Conservation (phyloP, 2,329 filamentous ascomycete species). For the Lachnellula hyalina region DNA sequence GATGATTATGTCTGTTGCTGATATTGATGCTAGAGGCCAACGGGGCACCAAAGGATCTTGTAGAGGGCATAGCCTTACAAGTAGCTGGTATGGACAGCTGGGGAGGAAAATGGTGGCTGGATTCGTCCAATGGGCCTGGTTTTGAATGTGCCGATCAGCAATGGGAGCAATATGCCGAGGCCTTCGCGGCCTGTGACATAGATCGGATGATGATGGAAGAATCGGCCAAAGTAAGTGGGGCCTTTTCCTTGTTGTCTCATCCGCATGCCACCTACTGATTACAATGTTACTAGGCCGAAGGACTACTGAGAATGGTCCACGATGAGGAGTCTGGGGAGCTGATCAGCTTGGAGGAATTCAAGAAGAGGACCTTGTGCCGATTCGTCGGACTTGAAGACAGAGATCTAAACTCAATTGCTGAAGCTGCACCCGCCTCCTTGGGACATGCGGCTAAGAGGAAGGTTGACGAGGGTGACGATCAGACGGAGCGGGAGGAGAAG, state of each 20-base stretch:
- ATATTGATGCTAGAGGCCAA: background rate
- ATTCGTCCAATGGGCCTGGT: background rate
- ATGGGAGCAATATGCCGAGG: conserved; percentile 8
- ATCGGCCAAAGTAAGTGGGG: conserved; percentile 12
- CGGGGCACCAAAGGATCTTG: background rate
- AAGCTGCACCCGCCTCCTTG: too few species aligned
- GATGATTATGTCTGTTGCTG: background rate
- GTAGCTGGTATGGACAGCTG: background rate
- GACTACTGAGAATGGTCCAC: conserved; percentile 31
- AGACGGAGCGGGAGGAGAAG: background rate
- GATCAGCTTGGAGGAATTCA: conserved; percentile 54
- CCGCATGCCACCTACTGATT: background rate
- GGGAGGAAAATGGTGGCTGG: background rate
- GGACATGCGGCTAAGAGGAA: background rate
- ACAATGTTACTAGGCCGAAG: conserved; percentile 9
- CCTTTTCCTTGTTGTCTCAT: background rate
- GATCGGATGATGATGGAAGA: conserved; percentile 16
- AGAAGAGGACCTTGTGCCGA: conserved; percentile 36
- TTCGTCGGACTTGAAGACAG: background rate
- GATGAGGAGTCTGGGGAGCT: conserved; percentile 56
- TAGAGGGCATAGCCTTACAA: background rate
- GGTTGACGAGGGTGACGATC: background rate
- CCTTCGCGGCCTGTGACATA: conserved; percentile 9
- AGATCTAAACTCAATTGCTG: too few species aligned
- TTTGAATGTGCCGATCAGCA: background rate